Base-by-base conservation (phyloP, 2,329 filamentous ascomycete species). In the Ophiostoma perfectum region DNA sequence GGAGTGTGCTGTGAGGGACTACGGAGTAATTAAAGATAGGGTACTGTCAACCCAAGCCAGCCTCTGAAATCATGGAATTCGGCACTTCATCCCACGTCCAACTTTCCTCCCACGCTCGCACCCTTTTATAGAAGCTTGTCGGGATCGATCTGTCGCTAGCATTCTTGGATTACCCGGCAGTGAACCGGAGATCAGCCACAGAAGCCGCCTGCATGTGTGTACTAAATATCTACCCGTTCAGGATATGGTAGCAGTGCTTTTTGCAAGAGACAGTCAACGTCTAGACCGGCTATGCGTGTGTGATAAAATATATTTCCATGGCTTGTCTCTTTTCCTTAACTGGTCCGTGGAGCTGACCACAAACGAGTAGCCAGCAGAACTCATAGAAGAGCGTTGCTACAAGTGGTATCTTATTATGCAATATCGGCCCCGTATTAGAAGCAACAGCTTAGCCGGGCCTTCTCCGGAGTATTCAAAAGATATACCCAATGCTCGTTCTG, bases 391-490 rank as follows among this genome's bases (percentile, higher is more conserved):
- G 12, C 7, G 42, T 60, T 38, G 27, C 55, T 6, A 60, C 16
- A 18, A 16, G 27, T 11, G 14, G 38, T 38, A 11, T 18, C 49
- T 55, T 9, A 4, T 3, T 36, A 58, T 60, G 27, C 55, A 38
- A 18, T 36, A 14, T 27, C 27, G 27, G 27, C 55, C 55, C 49
- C 49, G 6, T 55, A 55, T 55, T 55, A 14, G 18, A 38, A 38
- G 27, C 55, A 60, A 18, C 12, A 18, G n/a, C 3, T 64, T 14
- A 66, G 36, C 67, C 67, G 67, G 67, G 67, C 67, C 67, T 69
- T 66, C 67, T 66, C 65, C 67, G 64, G 64, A 42, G 64, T 39
- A 42, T 66, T 44, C 63, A 27, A 47, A 18, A 44, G 9, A 42
- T 14, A 18, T 63, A 60, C 55, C 38, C 5, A 38, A 27, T 58